A percentile compares a stretch with the other conserved stretches of the same genome.
Conservation (phyloP, 2,329 filamentous ascomycete genomes). For the Peltaster fructicola region DNA sequence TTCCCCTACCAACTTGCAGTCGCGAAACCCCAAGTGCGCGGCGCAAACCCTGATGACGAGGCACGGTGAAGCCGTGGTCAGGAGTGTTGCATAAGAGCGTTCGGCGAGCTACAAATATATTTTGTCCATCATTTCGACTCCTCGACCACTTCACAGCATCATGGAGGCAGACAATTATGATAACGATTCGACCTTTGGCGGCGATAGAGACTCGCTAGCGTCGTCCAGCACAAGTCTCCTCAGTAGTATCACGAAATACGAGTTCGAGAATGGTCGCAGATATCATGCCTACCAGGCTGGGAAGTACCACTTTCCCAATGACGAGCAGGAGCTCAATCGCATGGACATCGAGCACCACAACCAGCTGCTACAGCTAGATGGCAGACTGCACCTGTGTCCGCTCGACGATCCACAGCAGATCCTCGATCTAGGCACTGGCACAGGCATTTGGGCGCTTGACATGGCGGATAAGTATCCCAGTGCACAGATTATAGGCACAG, state of each 20-base stretch:
- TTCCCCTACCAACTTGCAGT: background rate
- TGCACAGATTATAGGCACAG: constrained; percentile 10
- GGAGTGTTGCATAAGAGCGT: background rate
- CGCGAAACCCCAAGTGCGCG: background rate
- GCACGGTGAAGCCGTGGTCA: background rate
- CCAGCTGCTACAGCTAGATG: constrained; percentile 6
- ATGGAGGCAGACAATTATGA: constrained; percentile 1
- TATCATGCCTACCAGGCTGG: constrained; percentile 9
- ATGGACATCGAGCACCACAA: constrained; percentile 11
- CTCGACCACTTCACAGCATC: background rate
- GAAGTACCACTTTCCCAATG: constrained; percentile 14
- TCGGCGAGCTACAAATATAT: background rate
- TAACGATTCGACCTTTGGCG: background rate
- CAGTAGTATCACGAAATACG: constrained; percentile 11
- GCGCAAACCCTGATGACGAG: background rate
- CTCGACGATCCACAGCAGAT: constrained; percentile 5
- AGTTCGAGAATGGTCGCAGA: constrained; percentile 9
- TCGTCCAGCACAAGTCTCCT: constrained; percentile 7
- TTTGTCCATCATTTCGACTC: constrained; percentile 1
- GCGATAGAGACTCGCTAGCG: constrained; percentile 1
- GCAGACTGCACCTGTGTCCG: constrained; percentile 7
- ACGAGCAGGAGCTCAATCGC: constrained; percentile 11
- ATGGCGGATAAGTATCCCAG: constrained; percentile 13
- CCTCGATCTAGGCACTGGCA: constrained; percentile 10
- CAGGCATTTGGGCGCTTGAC: constrained; percentile 19